phyloP scores from a whole-genome alignment of 108 stramenopile genomes.

The Schizochytrium sp. region DNA sequence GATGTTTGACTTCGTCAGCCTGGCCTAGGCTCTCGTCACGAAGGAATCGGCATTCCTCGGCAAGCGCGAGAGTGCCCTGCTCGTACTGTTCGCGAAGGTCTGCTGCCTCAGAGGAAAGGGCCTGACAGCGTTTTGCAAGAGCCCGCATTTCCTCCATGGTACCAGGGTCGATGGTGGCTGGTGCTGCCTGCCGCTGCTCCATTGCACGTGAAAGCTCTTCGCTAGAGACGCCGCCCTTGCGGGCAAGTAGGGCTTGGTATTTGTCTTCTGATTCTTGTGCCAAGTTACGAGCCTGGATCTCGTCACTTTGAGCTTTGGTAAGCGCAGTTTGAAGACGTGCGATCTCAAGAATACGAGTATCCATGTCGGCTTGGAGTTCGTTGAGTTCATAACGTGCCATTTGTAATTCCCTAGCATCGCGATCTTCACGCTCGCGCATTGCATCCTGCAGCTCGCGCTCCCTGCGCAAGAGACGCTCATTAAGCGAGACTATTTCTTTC shows the following conservation, averaged over 20 bases:
- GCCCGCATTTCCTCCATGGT: constrained; percentile 9
- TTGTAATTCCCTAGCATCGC: background rate
- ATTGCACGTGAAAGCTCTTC: background rate
- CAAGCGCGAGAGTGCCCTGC: background rate
- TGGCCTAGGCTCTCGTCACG: background rate
- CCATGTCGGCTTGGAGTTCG: constrained; percentile 33
- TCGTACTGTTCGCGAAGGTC: background rate
- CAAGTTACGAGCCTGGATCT: constrained; percentile 1
- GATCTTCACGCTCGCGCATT: constrained; percentile 14
- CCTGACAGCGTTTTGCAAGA: constrained; percentile 1
- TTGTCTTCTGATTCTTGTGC: constrained; percentile 4
- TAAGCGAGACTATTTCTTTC: constrained; percentile 41
- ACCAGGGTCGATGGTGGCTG: background rate
- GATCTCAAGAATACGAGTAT: constrained; percentile 18
- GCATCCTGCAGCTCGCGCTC: constrained; percentile 48
- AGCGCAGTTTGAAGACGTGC: background rate
- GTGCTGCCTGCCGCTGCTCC: background rate
- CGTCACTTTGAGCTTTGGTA: background rate
- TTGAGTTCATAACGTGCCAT: background rate
- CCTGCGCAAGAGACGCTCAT: background rate
- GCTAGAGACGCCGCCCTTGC: background rate
- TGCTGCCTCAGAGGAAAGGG: background rate
- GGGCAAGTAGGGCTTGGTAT: background rate
- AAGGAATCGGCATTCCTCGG: background rate
- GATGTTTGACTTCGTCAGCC: background rate